phyloP scores from a whole-genome alignment of 306 rosid species.

The Carpinus fangiana region DNA sequence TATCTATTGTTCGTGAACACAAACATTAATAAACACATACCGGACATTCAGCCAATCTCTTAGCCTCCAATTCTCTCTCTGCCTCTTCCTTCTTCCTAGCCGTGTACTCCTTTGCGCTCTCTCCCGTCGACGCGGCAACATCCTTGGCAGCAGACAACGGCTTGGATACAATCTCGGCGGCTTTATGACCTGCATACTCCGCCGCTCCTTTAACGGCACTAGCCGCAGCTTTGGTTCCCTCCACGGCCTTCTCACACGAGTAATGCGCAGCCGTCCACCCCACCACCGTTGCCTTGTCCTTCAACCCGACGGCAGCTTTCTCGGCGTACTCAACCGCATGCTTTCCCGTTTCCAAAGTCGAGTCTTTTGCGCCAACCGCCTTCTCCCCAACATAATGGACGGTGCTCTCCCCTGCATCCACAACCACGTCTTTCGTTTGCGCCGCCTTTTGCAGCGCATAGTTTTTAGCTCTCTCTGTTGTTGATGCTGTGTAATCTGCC shows the following conservation, averaged over 20 bases:
- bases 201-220: conserved; percentile 49
- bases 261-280: conserved; percentile 75
- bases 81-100: conserved; percentile 79
- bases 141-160: conserved; percentile 47
- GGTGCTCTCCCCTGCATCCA: conserved; percentile 34
- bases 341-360: conserved; percentile 40
- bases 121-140: conserved; percentile 54
- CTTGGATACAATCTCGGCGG: conserved; percentile 45
- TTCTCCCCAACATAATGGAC: conserved; percentile 43
- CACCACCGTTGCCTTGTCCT: conserved; percentile 55
- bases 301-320: conserved; percentile 46
- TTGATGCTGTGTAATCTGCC: conserved; percentile 36
- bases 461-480: conserved; percentile 45
- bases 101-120: conserved; percentile 65
- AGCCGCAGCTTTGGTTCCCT: conserved; percentile 54
- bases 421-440: conserved; percentile 30
- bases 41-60: conserved; percentile 30
- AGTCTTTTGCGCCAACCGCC: conserved; percentile 43
- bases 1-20: no score
- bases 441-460: conserved; percentile 35
- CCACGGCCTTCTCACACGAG: conserved; percentile 52
- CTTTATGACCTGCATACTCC: conserved; percentile 55
- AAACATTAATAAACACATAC: conserved; percentile 9
- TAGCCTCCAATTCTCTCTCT: conserved; percentile 35
- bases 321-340: conserved; percentile 37